Percentiles rank a stretch among this genome's conserved stretches.
These are phyloP conservation scores for Gynochthodes officinalis DNA, from an alignment of 257 asterid genomes.

Conservation along the genomic window DNA sequence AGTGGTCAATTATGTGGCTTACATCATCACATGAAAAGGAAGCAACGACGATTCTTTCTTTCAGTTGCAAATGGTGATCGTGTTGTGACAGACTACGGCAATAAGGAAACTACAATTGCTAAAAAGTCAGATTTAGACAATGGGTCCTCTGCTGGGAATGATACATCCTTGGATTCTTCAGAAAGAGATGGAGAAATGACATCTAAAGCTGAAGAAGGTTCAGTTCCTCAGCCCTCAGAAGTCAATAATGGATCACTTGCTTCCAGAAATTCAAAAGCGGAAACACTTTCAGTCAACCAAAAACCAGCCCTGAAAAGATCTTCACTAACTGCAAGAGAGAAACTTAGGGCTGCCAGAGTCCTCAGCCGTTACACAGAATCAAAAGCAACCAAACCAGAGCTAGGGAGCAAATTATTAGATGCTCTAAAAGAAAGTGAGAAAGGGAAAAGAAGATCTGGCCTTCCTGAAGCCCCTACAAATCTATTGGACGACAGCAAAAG, in stretches of 20 bases:
- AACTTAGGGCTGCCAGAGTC: constrained; percentile 87
- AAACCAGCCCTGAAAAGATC: constrained; percentile 50
- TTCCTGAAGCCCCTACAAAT: constrained; percentile 81
- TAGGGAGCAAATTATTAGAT: constrained; percentile 66
- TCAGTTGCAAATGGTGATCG: constrained; percentile 48
- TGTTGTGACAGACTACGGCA: constrained; percentile 36
- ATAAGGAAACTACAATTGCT: constrained; percentile 26
- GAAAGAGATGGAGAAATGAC: constrained; percentile 19
- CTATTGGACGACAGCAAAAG: constrained; percentile 76
- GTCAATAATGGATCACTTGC: constrained; percentile 22
- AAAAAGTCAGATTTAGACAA: constrained; percentile 27
- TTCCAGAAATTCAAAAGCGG: constrained; percentile 30
- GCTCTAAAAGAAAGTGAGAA: constrained; percentile 70
- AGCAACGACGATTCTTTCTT: constrained; percentile 28
- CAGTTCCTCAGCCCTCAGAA: constrained; percentile 20
- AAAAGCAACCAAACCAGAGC: constrained; percentile 57
- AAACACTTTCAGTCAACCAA: constrained; percentile 26
- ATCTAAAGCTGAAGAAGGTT: constrained; percentile 12
- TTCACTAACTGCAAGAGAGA: constrained; percentile 83
- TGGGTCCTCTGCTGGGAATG: constrained; percentile 23
- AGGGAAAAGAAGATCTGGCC: constrained; percentile 74
- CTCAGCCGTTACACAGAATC: constrained; percentile 82
- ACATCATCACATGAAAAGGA: constrained; percentile 23
- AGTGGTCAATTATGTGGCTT: constrained; percentile 24
- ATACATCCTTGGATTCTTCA: constrained; percentile 21